Conservation (phyloP, 73 alveolate genomes). For the Tetrahymena elliotti region DNA sequence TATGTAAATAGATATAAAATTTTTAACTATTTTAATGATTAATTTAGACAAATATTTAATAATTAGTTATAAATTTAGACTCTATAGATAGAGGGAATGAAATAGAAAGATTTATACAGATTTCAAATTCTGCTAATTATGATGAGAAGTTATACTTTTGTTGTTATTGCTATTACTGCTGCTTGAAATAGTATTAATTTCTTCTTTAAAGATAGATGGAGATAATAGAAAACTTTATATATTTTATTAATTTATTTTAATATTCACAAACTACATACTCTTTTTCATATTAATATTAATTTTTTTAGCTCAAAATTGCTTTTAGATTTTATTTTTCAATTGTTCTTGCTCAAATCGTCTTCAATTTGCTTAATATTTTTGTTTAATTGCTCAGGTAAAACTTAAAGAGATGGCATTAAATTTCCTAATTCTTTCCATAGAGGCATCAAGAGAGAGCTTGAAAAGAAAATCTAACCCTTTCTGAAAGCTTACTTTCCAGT, state of each 20-base stretch:
- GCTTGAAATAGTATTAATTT: neutral
- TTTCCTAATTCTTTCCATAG: neutral
- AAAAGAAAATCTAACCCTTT: constrained; percentile 19
- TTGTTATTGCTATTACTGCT: too few species aligned
- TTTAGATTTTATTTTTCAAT: neutral
- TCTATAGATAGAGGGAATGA: too few species aligned
- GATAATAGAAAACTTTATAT: neutral
- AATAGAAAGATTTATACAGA: too few species aligned
- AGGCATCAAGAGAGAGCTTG: constrained; percentile 17
- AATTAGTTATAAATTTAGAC: too few species aligned
- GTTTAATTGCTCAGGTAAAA: neutral
- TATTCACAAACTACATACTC: neutral
- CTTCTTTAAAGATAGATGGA: neutral
- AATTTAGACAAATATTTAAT: too few species aligned
- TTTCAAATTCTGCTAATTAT: too few species aligned
- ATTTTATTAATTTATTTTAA: too few species aligned
- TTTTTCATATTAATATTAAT: neutral
- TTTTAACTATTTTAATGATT: too few species aligned
- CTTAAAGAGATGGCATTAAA: neutral
- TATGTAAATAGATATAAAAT: too few species aligned
- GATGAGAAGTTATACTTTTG: too few species aligned
- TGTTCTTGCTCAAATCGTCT: neutral
- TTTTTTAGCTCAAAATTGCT: neutral
- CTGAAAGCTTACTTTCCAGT: constrained; percentile 18
- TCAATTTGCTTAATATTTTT: neutral